Evolutionary conservation across 2,329 filamentous ascomycete species (phyloP).

Genomic region (Exophiala lecanii-corni): DNA sequence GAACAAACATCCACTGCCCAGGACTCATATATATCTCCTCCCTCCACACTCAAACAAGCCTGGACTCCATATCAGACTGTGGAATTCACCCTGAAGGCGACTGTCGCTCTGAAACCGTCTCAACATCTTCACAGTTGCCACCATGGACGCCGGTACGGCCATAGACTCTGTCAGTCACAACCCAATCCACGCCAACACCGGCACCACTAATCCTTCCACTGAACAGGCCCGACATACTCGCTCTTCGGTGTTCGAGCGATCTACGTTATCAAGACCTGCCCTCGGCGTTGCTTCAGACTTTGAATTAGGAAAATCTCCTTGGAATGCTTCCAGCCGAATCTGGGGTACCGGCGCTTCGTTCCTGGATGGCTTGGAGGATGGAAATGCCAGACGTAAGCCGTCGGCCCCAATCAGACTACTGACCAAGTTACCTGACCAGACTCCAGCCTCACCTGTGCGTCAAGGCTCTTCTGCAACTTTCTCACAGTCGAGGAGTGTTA

Average conservation of each 20-base stretch:
- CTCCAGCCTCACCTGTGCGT: slow-evolving; percentile 13
- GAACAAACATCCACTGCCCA: not conserved
- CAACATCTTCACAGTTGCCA: no score
- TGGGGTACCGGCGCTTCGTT: slow-evolving; percentile 49
- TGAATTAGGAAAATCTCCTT: slow-evolving; percentile 38
- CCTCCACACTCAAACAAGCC: no score
- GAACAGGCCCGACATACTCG: slow-evolving; percentile 14
- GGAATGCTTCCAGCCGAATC: slow-evolving; percentile 42
- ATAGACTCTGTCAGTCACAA: slow-evolving; percentile 40
- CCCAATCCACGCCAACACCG: no score
- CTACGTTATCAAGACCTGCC: slow-evolving; percentile 11
- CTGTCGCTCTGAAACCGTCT: no score
- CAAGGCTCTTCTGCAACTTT: slow-evolving; percentile 16
- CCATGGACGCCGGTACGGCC: slow-evolving; percentile 34
- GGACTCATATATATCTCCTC: no score
- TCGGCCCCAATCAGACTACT: not conserved
- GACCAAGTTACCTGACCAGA: slow-evolving; percentile 6
- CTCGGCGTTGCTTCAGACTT: slow-evolving; percentile 40
- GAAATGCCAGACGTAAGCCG: slow-evolving; percentile 46
- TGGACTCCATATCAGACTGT: no score
- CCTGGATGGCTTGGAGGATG: slow-evolving; percentile 43
- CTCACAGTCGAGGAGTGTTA: slow-evolving; percentile 1
- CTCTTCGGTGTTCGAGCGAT: slow-evolving; percentile 10
- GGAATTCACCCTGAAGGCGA: no score
- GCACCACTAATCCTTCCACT: not conserved